Evolutionary conservation across 2,329 filamentous ascomycete species (phyloP).

Genomic region (Volutella citrinella): DNA sequence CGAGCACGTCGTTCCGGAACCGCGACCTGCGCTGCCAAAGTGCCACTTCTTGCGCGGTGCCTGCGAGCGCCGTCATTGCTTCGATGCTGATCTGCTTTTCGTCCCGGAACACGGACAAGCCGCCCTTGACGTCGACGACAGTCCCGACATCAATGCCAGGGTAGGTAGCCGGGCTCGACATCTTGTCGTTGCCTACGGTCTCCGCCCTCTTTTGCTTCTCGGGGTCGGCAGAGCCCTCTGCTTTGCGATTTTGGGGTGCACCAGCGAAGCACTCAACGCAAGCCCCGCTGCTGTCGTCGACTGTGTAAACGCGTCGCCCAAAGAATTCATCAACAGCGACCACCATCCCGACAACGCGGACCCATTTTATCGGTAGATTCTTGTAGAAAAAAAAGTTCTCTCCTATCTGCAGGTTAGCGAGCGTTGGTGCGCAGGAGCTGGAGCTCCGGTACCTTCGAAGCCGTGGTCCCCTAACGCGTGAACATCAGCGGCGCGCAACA

Average conservation of each 20-base stretch:
- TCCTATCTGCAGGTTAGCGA: too few relatives aligned
- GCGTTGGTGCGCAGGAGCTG: too few relatives aligned
- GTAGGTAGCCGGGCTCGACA: too few relatives aligned
- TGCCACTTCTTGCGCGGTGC: constrained; percentile 54
- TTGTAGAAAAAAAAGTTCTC: constrained; percentile 62
- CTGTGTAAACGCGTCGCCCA: constrained; percentile 47
- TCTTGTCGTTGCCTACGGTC: constrained; percentile 17
- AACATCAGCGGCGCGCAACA: constrained; percentile 51
- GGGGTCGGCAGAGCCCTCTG: background rate
- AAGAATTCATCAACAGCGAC: constrained; percentile 57
- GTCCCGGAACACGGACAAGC: constrained; percentile 44
- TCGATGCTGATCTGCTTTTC: constrained; percentile 51
- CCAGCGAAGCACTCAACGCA: constrained; percentile 47
- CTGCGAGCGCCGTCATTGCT: constrained; percentile 44
- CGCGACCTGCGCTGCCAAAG: constrained; percentile 55
- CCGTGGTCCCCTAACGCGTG: constrained; percentile 45
- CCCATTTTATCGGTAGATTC: constrained; percentile 76
- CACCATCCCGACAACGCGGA: constrained; percentile 67
- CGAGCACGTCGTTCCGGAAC: constrained; percentile 50
- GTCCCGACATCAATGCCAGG: constrained; percentile 52
- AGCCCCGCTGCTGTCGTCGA: constrained; percentile 64
- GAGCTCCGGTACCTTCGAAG: constrained; percentile 58
- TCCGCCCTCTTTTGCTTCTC: constrained; percentile 3
- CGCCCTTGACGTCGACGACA: constrained; percentile 57
- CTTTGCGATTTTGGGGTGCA: constrained; percentile 7